Evolutionary conservation across 2,329 filamentous ascomycete genomes (phyloP).

Genomic region (Raffaelea albimanens): DNA sequence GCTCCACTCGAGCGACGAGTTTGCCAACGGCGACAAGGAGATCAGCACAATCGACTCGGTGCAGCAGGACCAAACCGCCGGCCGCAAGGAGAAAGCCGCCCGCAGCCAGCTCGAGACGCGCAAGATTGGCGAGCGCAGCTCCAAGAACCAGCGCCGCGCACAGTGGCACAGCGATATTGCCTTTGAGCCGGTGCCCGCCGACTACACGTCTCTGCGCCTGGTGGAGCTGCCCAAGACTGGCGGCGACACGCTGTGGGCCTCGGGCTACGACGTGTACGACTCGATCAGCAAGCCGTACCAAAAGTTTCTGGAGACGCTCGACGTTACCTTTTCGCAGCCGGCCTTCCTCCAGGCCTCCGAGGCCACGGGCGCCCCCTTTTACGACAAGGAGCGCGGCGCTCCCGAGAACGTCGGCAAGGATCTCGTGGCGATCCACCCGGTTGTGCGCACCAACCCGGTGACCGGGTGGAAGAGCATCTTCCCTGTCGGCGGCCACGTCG

Average conservation of each 20-base stretch:
- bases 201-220: slow-evolving; percentile 43
- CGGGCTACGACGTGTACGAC: slow-evolving; percentile 38
- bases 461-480: slow-evolving; percentile 49
- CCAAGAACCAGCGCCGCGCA: slow-evolving; percentile 12
- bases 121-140: slow-evolving; percentile 30
- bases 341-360: slow-evolving; percentile 34
- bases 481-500: slow-evolving; percentile 40
- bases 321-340: slow-evolving; percentile 41
- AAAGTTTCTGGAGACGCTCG: slow-evolving; percentile 48
- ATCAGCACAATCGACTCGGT: slow-evolving; percentile 46
- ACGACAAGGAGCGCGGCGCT: slow-evolving; percentile 34
- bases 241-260: slow-evolving; percentile 33
- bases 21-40: slow-evolving; percentile 40
- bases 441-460: slow-evolving; percentile 48
- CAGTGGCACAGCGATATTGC: slow-evolving; percentile 39
- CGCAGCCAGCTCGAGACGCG: slow-evolving; percentile 44
- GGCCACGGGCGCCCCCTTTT: slow-evolving; percentile 36
- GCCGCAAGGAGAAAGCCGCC: slow-evolving; percentile 39
- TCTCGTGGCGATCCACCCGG: slow-evolving; percentile 41
- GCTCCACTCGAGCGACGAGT: slow-evolving; percentile 40
- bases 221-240: slow-evolving; percentile 12
- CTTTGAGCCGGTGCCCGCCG: slow-evolving; percentile 41
- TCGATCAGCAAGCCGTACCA: slow-evolving; percentile 36
- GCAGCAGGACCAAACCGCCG: slow-evolving; percentile 42
- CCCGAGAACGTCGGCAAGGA: slow-evolving; percentile 40